These are phyloP conservation scores for Salix koriyanagi DNA, from an alignment of 345 rosid genomes.

Conservation along the genomic window DNA sequence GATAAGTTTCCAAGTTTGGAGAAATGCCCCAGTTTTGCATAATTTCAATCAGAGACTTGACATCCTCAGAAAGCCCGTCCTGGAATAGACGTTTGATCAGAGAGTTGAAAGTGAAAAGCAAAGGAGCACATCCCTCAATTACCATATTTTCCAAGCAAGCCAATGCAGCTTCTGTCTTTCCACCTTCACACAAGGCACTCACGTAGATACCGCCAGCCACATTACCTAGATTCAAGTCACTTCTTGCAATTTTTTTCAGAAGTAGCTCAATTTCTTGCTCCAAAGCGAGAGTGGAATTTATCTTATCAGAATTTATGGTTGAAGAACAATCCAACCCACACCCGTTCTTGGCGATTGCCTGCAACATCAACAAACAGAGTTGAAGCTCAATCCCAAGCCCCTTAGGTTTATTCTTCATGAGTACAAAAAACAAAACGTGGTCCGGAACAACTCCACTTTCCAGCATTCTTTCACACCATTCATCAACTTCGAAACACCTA, in stretches of 20 bases:
- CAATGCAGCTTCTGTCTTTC: conserved; percentile 37
- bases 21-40: conserved; percentile 42
- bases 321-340: conserved; percentile 33
- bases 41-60: conserved; percentile 30
- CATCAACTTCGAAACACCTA: conserved; percentile 35
- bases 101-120: conserved; percentile 49
- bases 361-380: conserved; percentile 41
- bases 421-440: conserved; percentile 48
- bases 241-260: conserved; percentile 41
- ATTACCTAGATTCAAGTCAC: conserved; percentile 35
- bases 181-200: conserved; percentile 46
- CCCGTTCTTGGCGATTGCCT: conserved; percentile 42
- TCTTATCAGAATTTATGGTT: conserved; percentile 14
- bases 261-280: conserved; percentile 42
- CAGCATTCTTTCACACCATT: conserved; percentile 45
- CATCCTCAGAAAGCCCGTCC: conserved; percentile 38
- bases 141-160: conserved; percentile 36
- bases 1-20: conserved; percentile 52
- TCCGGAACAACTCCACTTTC: conserved; percentile 54
- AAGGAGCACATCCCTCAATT: conserved; percentile 45
- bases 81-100: conserved; percentile 47
- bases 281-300: conserved; percentile 20
- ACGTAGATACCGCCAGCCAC: conserved; percentile 49
- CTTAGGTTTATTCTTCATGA: conserved; percentile 45
- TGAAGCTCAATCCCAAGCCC: conserved; percentile 50